phyloP scores from a whole-genome alignment of 2,329 filamentous ascomycete species.

The Xylariomycetidae sp. region DNA sequence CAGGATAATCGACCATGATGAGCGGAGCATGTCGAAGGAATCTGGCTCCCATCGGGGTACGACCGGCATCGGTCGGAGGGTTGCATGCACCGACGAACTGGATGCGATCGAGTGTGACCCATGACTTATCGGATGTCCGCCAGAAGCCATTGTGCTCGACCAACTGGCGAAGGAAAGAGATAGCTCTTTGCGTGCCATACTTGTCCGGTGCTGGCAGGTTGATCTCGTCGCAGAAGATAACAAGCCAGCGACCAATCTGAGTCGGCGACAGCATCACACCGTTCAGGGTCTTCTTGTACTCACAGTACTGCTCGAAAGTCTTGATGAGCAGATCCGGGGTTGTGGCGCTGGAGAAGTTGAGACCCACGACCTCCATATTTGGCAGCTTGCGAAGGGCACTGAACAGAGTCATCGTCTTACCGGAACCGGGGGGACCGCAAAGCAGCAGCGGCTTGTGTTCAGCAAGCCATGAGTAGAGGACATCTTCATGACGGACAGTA shows the following conservation, averaged over 20 bases:
- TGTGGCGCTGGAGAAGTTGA: constrained; percentile 98
- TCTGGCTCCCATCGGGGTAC: constrained; percentile 86
- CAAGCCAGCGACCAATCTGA: constrained; percentile 95
- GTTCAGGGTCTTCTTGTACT: constrained; percentile 98
- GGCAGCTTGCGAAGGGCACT: constrained; percentile 93
- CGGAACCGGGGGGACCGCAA: constrained; percentile 94
- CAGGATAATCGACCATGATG: constrained; percentile 99
- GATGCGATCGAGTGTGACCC: constrained; percentile 95
- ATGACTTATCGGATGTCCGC: constrained; percentile 94
- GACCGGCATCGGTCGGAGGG: constrained; percentile 92
- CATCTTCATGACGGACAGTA: constrained; percentile 95
- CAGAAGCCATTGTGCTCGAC: constrained; percentile 99
- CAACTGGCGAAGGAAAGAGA: constrained; percentile 93
- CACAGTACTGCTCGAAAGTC: constrained; percentile 98
- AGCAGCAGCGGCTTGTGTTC: constrained; percentile 96
- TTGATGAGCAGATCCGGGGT: constrained; percentile 97
- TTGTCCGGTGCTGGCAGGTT: constrained; percentile 97
- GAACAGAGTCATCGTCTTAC: constrained; percentile 99
- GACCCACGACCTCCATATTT: constrained; percentile 97
- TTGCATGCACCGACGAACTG: constrained; percentile 99
- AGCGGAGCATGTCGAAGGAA: constrained; percentile 97
- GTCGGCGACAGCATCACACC: constrained; percentile 93
- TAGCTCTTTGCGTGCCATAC: constrained; percentile 95
- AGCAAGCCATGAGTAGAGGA: constrained; percentile 98
- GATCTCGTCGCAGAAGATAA: constrained; percentile 99